Percentiles rank a stretch among this genome's conserved stretches.
Conservation (phyloP, 768 basidiomycete genomes). For the Suillus ampliporus region DNA sequence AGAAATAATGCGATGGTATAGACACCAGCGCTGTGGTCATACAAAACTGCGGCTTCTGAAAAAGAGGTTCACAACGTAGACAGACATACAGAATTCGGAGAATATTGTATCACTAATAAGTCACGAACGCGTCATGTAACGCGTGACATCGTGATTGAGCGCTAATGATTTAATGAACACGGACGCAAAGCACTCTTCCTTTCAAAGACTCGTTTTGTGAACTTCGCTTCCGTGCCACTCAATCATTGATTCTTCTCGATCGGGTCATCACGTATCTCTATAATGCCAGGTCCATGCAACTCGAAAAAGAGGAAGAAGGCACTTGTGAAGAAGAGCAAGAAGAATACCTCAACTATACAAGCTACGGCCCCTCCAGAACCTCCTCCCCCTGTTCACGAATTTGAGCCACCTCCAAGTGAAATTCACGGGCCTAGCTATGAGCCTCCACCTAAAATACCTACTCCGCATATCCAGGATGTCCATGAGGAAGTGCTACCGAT, state of each 20-base stretch:
- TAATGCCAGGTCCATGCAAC: constrained; percentile 71
- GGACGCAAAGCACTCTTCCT: neutral
- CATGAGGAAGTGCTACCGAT: constrained; percentile 49
- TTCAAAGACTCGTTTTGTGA: neutral
- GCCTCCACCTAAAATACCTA: constrained; percentile 4
- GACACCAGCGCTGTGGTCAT: too few species aligned
- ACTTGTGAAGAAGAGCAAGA: constrained; percentile 40
- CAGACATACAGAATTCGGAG: too few species aligned
- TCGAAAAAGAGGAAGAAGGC: constrained; percentile 50
- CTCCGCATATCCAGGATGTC: constrained; percentile 7
- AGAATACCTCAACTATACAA: constrained; percentile 12
- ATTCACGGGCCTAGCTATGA: constrained; percentile 18
- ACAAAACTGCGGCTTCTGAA: too few species aligned
- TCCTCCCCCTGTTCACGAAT: constrained; percentile 14
- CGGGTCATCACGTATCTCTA: neutral
- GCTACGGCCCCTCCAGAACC: neutral
- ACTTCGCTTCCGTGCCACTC: neutral
- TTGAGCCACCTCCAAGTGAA: neutral
- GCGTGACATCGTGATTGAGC: constrained; percentile 28
- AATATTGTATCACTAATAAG: constrained; percentile 11
- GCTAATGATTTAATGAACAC: neutral
- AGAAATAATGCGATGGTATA: too few species aligned
- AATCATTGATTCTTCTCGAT: neutral
- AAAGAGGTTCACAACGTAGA: neutral
- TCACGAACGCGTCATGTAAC: constrained; percentile 40